Base-by-base conservation (phyloP, 352 stramenopile genomes). In the Vaucheria bursata region DNA sequence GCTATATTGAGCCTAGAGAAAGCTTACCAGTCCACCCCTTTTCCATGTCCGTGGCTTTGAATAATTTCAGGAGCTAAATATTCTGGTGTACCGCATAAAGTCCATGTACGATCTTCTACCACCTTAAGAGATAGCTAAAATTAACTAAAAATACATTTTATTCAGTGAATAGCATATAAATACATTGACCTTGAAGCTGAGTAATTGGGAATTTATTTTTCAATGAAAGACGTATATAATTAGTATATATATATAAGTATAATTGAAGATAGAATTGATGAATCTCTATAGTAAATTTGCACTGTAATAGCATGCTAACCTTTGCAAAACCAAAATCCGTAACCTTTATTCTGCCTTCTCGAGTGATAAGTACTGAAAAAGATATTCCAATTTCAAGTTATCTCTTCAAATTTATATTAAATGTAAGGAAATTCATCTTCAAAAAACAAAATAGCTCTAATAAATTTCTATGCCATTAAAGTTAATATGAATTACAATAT, bases 321-420 rank as follows among this genome's bases (percentile, higher is more conserved):
- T 97, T 97, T 29, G 92, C 92, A 83, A 97, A 96, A 1, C 92
- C 91, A 84, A 97, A 97, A 73, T 97, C 92, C 0, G 88, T 91
- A 75, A 97, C 89, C 80, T 96, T 96, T 52, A 97, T 88, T n/a
- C 90, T 89, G 3, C 92, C 92, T 32, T 91, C 86, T 2, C 86
- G 80, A 49, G 90, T 93, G 79, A 97, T 94, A 35, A 97, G 87
- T 35, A 96, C n/a, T n/a, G n/a, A n/a, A n/a, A n/a, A n/a, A n/a
- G n/a, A n/a, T 79, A 79, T 96, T 96, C 86, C 86, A 29, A 25
- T 74, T 64, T 70, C 69, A 36, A 66, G 69, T 66, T 7, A 6
- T 50, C 34, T 34, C 53, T 39, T 3, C 3, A 2, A n/a, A 59
- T 2, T 18, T 72, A 73, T 50, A n/a, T 7, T 32, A 5, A 12